phyloP scores from a whole-genome alignment of 2,329 filamentous ascomycete genomes.

The Aspergillus sp. region DNA sequence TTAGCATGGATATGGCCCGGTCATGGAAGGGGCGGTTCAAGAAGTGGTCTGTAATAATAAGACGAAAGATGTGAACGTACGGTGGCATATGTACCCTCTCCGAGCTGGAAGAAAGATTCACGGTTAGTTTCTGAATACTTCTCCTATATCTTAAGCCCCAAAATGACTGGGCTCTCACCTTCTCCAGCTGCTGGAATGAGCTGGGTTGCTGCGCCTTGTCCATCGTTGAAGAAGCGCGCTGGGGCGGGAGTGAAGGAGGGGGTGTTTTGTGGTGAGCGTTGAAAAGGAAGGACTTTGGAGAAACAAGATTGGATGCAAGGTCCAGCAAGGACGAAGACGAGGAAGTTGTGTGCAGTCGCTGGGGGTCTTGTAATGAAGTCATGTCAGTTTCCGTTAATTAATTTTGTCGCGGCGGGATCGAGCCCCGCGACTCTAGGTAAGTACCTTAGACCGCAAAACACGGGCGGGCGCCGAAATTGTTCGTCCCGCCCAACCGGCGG shows the following conservation, averaged over 20 bases:
- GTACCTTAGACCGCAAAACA: neutral
- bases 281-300: constrained; percentile 39
- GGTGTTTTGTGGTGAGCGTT: constrained; percentile 18
- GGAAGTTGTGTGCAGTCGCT: constrained; percentile 18
- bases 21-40: neutral
- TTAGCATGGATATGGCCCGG: constrained; percentile 19
- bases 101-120: constrained; percentile 55
- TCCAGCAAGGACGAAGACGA: constrained; percentile 25
- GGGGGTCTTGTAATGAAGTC: constrained; percentile 22
- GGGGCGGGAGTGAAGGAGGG: constrained; percentile 16
- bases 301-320: constrained; percentile 34
- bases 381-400: constrained; percentile 17
- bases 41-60: neutral
- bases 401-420: constrained; percentile 5
- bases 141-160: neutral
- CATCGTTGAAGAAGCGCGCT: constrained; percentile 55
- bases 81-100: constrained; percentile 97
- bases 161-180: constrained; percentile 42
- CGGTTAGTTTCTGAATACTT: neutral
- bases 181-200: constrained; percentile 99
- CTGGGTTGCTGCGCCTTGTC: constrained; percentile 89
- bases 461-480: neutral
- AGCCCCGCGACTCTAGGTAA: constrained; percentile 13
- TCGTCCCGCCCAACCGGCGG: constrained; percentile 2
- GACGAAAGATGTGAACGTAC: constrained; percentile 54